Conservation (phyloP, 2,329 filamentous ascomycete species). For the Waltergamsia citrina region DNA sequence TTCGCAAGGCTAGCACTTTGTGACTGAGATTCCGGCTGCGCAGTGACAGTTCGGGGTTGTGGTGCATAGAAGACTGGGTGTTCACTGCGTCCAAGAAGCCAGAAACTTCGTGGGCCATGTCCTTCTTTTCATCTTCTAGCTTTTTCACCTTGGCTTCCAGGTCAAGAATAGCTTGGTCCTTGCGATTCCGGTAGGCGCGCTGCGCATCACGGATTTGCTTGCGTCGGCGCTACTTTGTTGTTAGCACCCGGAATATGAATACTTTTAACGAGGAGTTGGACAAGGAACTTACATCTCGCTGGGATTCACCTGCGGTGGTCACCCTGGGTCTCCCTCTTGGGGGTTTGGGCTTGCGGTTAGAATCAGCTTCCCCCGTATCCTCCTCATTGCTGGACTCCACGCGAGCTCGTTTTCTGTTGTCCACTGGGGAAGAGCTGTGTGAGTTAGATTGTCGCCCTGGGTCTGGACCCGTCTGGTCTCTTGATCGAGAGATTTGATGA, state of each 20-base stretch:
- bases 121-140: conserved; percentile 59
- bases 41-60: conserved; percentile 40
- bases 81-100: conserved; percentile 31
- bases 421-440: too few relatives aligned
- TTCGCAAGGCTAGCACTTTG: background rate
- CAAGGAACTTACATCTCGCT: background rate
- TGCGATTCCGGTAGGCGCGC: conserved; percentile 74
- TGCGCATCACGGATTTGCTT: conserved; percentile 85
- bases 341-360: background rate
- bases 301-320: conserved; percentile 1
- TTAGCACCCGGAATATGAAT: conserved; percentile 1
- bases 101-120: conserved; percentile 65
- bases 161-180: conserved; percentile 69
- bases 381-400: too few relatives aligned
- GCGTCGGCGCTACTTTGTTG: conserved; percentile 53
- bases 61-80: conserved; percentile 44
- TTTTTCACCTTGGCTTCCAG: conserved; percentile 62
- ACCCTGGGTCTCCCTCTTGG: conserved; percentile 5
- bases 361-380: background rate
- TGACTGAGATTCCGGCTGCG: background rate
- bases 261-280: too few relatives aligned
- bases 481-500: too few relatives aligned
- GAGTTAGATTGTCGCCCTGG: too few relatives aligned
- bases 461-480: too few relatives aligned
- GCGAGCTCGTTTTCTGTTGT: too few relatives aligned